phyloP scores from a whole-genome alignment of 106 monocot genomes.

The Cymbidium sinense region DNA sequence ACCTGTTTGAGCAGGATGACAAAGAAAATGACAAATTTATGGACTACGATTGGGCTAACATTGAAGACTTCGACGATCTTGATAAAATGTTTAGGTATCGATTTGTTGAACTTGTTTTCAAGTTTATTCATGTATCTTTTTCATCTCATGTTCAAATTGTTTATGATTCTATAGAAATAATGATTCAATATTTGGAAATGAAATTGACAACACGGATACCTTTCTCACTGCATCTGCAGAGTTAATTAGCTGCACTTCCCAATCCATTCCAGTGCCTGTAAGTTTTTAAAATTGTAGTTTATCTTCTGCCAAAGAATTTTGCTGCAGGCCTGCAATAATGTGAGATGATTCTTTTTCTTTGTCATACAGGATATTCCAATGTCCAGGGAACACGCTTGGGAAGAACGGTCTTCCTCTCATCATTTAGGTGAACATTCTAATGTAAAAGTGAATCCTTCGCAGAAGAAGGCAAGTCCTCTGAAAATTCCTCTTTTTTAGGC shows the following conservation, averaged over 20 bases:
- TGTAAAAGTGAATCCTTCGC: constrained; percentile 17
- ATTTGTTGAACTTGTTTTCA: neutral
- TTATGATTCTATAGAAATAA: constrained; percentile 31
- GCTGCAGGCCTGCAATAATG: neutral
- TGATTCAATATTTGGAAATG: constrained; percentile 46
- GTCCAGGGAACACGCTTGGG: constrained; percentile 22
- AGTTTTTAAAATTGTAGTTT: constrained; percentile 4
- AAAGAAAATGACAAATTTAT: constrained; percentile 38
- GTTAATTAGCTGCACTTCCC: constrained; percentile 16
- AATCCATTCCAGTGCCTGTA: constrained; percentile 27
- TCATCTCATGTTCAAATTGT: neutral
- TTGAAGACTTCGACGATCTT: constrained; percentile 62
- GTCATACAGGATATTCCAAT: constrained; percentile 39
- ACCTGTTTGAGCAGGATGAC: constrained; percentile 32
- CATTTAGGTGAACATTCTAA: constrained; percentile 25
- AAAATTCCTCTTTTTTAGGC: constrained; percentile 5
- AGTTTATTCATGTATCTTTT: neutral
- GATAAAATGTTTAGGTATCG: constrained; percentile 62
- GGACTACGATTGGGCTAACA: constrained; percentile 53
- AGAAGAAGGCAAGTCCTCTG: constrained; percentile 39
- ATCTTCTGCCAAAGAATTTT: neutral
- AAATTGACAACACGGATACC: constrained; percentile 27
- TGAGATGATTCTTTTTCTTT: neutral
- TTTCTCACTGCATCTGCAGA: constrained; percentile 21
- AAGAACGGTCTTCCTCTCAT: constrained; percentile 27